Evolutionary conservation across 2,329 filamentous ascomycete species (phyloP).

Genomic region (Colletotrichum coccodes): DNA sequence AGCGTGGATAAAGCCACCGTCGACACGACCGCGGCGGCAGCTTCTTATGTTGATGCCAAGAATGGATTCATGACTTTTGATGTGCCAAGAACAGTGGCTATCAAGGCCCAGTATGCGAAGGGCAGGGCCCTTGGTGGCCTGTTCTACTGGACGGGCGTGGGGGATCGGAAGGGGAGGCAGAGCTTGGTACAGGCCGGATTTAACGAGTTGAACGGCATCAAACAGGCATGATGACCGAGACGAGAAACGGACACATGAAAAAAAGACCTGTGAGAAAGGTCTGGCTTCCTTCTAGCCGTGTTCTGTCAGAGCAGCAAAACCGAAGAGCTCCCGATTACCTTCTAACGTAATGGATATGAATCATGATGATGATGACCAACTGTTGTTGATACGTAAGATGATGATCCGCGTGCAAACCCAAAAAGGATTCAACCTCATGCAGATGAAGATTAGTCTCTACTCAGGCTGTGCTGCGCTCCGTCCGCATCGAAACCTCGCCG

Average conservation of each 20-base stretch:
- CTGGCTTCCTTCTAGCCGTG: background rate
- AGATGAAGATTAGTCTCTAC: no score
- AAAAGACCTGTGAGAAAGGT: no score
- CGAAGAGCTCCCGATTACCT: background rate
- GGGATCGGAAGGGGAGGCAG: conserved; percentile 61
- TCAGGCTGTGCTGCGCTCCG: no score
- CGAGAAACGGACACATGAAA: no score
- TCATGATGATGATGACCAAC: background rate
- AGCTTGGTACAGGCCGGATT: conserved; percentile 72
- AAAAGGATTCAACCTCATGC: no score
- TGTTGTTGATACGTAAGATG: no score
- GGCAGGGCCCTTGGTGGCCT: conserved; percentile 66
- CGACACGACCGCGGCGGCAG: conserved; percentile 63
- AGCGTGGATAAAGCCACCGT: conserved; percentile 54
- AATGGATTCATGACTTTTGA: conserved; percentile 73
- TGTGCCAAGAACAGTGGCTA: conserved; percentile 66
- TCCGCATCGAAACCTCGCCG: no score
- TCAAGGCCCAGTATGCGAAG: conserved; percentile 70
- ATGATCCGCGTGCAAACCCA: no score
- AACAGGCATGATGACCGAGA: background rate
- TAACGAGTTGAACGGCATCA: conserved; percentile 51
- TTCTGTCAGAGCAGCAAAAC: background rate
- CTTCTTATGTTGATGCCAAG: conserved; percentile 61
- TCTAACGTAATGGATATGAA: background rate
- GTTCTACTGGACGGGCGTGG: conserved; percentile 76